Evolutionary conservation across 129 eudicot genomes (phyloP).

Genomic region (Helichrysum umbraculigerum): DNA sequence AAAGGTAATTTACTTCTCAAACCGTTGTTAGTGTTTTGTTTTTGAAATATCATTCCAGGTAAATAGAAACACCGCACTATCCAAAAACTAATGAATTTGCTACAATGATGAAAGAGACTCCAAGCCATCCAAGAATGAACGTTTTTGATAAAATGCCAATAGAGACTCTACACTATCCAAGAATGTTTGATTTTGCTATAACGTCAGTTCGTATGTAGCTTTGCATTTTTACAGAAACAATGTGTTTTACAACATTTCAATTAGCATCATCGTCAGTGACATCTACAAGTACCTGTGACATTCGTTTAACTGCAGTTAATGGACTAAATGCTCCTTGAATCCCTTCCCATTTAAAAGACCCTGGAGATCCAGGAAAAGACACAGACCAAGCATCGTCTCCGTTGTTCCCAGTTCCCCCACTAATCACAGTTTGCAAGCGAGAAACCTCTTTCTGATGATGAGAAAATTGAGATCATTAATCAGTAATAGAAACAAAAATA

Average conservation of each 20-base stretch:
- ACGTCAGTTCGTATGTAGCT: background rate
- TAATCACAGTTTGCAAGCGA: constrained; percentile 62
- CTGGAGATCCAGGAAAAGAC: constrained; percentile 80
- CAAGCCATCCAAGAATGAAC: too few species aligned
- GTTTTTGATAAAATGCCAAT: background rate
- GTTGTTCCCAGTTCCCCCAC: constrained; percentile 69
- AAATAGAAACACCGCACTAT: background rate
- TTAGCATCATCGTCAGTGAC: background rate
- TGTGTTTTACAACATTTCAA: background rate
- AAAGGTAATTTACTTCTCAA: background rate
- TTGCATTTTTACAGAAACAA: background rate
- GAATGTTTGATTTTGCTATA: background rate
- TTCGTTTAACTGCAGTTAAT: constrained; percentile 59
- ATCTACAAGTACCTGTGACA: constrained; percentile 54
- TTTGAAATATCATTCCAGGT: background rate
- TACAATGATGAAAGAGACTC: background rate
- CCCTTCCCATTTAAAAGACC: constrained; percentile 88
- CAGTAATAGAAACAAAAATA: constrained; percentile 5
- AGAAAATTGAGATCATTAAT: constrained; percentile 14
- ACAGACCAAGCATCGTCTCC: constrained; percentile 55
- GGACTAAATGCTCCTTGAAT: constrained; percentile 75
- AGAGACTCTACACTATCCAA: background rate
- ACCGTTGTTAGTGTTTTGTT: background rate
- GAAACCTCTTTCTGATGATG: constrained; percentile 81
- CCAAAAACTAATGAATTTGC: background rate